phyloP scores from a whole-genome alignment of 768 basidiomycete species.

The Suillus variegatus region DNA sequence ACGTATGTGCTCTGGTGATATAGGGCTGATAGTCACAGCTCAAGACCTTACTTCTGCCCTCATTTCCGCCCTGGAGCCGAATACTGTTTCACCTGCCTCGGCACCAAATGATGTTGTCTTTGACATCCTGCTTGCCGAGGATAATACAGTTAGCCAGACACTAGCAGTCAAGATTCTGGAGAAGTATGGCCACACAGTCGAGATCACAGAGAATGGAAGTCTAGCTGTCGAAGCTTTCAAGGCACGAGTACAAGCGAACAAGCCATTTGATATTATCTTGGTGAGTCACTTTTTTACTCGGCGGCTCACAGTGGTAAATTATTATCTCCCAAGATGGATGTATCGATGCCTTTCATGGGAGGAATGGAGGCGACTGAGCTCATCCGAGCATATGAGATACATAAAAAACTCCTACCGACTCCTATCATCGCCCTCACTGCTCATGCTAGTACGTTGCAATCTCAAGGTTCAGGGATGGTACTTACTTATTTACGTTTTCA shows the following conservation, averaged over 20 bases:
- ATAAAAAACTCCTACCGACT: constrained; percentile 67
- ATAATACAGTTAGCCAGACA: constrained; percentile 95
- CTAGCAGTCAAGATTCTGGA: constrained; percentile 95
- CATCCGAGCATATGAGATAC: constrained; percentile 82
- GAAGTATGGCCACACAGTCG: constrained; percentile 92
- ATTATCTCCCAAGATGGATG: constrained; percentile 74
- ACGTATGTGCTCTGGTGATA: constrained; percentile 2
- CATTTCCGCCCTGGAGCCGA: constrained; percentile 91
- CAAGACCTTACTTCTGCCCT: too few species aligned
- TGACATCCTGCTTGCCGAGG: constrained; percentile 95
- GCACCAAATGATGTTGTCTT: constrained; percentile 84
- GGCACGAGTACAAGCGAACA: constrained; percentile 63
- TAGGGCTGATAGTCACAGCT: constrained; percentile 44
- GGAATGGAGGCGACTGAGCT: constrained; percentile 97
- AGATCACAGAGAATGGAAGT: constrained; percentile 97
- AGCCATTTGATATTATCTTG: constrained; percentile 89
- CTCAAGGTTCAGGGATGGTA: background rate
- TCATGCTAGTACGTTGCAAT: constrained; percentile 78
- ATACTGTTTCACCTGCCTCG: constrained; percentile 88
- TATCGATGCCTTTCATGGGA: constrained; percentile 98
- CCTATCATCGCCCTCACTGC: constrained; percentile 98
- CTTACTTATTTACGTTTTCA: constrained; percentile 30
- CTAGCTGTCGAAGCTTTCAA: constrained; percentile 93
- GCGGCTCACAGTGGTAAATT: background rate
- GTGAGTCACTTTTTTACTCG: constrained; percentile 45